phyloP scores from a whole-genome alignment of 441 rosid species.

The Gossypium lobatum region DNA sequence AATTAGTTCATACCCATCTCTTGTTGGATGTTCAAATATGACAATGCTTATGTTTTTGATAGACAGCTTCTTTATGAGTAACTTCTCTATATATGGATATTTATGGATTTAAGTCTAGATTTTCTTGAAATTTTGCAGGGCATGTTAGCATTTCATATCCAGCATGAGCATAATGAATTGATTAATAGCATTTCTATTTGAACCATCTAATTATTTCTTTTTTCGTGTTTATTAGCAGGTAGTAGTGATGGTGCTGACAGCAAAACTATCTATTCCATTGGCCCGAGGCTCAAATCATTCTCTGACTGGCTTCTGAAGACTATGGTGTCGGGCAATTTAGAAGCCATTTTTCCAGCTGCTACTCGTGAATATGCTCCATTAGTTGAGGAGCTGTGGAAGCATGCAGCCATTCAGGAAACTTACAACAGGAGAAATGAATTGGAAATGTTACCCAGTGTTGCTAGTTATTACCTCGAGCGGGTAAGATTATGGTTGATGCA shows the following conservation, averaged over 20 bases:
- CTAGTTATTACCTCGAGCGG: conserved; percentile 76
- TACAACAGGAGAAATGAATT: conserved; percentile 73
- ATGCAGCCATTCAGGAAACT: conserved; percentile 76
- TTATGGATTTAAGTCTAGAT: background rate
- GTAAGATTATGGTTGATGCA: conserved; percentile 35
- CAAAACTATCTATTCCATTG: conserved; percentile 52
- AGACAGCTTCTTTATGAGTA: background rate
- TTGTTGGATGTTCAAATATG: background rate
- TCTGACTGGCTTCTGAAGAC: conserved; percentile 85
- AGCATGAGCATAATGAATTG: conserved; percentile 6
- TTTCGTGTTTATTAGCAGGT: conserved; percentile 34
- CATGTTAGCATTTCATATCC: background rate
- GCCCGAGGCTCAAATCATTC: conserved; percentile 67
- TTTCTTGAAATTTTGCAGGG: background rate
- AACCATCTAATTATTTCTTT: background rate
- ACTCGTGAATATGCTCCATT: conserved; percentile 73
- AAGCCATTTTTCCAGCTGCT: conserved; percentile 73
- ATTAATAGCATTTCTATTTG: background rate
- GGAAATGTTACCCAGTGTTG: conserved; percentile 78
- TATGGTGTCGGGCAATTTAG: conserved; percentile 81
- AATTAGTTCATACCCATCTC: background rate
- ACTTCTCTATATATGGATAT: background rate
- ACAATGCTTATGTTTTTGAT: background rate
- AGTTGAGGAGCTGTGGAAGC: conserved; percentile 87
- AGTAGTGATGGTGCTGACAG: conserved; percentile 19